Conservation (phyloP, 2,329 filamentous ascomycete genomes). For the Lachnellula arida region DNA sequence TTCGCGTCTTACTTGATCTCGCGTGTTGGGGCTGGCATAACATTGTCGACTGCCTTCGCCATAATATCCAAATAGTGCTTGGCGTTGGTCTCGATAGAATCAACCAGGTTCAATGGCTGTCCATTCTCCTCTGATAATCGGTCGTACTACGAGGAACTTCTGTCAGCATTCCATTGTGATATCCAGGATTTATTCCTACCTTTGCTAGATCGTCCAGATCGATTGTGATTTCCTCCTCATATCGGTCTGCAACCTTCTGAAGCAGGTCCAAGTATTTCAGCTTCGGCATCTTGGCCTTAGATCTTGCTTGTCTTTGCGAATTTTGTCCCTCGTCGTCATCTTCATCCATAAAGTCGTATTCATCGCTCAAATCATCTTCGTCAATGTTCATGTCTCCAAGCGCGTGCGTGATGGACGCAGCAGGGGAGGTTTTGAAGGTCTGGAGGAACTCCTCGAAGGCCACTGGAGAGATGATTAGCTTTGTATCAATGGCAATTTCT, state of each 20-base stretch:
- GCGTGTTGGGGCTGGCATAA: constrained; percentile 71
- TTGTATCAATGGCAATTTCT: neutral
- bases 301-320: constrained; percentile 40
- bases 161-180: constrained; percentile 4
- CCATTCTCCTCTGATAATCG: constrained; percentile 58
- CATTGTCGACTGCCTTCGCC: constrained; percentile 79
- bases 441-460: constrained; percentile 85
- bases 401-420: constrained; percentile 70
- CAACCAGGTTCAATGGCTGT: constrained; percentile 59
- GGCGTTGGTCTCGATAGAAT: constrained; percentile 84
- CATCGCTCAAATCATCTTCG: constrained; percentile 80
- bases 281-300: constrained; percentile 54
- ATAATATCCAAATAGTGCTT: constrained; percentile 94
- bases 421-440: constrained; percentile 78
- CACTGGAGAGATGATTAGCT: constrained; percentile 40
- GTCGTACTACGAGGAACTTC: constrained; percentile 55
- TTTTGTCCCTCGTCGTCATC: constrained; percentile 53
- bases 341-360: constrained; percentile 91
- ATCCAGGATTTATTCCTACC: constrained; percentile 52
- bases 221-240: constrained; percentile 71
- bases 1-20: constrained; percentile 64
- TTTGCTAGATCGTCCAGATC: constrained; percentile 82
- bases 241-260: constrained; percentile 80
- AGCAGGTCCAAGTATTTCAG: constrained; percentile 86
- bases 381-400: constrained; percentile 81